A percentile compares a stretch with the other conserved stretches of the same genome.
Conservation (phyloP, 2,329 filamentous ascomycete genomes). For the Didymella sp. region DNA sequence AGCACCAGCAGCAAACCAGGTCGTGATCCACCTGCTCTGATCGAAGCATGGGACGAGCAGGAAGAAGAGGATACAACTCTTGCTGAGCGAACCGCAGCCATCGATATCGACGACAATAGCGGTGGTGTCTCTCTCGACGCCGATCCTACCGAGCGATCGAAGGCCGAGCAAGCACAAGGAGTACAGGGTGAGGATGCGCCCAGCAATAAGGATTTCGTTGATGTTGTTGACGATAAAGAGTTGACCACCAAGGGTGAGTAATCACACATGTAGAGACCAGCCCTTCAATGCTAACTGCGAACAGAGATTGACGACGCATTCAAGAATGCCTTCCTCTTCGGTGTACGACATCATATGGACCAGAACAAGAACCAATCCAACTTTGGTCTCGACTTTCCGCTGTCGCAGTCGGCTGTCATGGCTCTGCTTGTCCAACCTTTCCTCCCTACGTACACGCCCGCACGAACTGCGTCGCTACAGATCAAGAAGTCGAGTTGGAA, state of each 20-base stretch:
- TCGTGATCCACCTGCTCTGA: slow-evolving; percentile 58
- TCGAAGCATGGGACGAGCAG: slow-evolving; percentile 59
- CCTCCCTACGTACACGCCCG: slow-evolving; percentile 64
- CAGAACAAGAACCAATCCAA: slow-evolving; percentile 60
- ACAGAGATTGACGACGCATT: slow-evolving; percentile 72
- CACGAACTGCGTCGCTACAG: slow-evolving; percentile 64
- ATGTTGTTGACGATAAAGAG: slow-evolving; percentile 56
- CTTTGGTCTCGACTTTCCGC: slow-evolving; percentile 66
- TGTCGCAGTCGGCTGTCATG: slow-evolving; percentile 69
- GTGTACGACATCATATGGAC: slow-evolving; percentile 65
- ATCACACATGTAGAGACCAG: neutral
- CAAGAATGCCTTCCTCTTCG: slow-evolving; percentile 68
- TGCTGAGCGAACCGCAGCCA: slow-evolving; percentile 49
- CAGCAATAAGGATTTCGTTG: slow-evolving; percentile 42
- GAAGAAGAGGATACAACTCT: slow-evolving; percentile 43
- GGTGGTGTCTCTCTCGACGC: slow-evolving; percentile 55
- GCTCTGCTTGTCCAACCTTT: slow-evolving; percentile 70
- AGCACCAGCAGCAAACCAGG: slow-evolving; percentile 62
- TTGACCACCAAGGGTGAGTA: slow-evolving; percentile 63
- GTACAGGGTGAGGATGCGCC: slow-evolving; percentile 46
- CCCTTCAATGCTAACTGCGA: slow-evolving; percentile 2
- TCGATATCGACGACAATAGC: slow-evolving; percentile 54
- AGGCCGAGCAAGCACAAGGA: slow-evolving; percentile 44
- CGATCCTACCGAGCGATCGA: slow-evolving; percentile 37
- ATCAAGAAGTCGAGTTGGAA: slow-evolving; percentile 77